These are phyloP conservation scores for Penicillium herquei DNA, from an alignment of 495 filamentous ascomycete genomes.

Conservation along the genomic window DNA sequence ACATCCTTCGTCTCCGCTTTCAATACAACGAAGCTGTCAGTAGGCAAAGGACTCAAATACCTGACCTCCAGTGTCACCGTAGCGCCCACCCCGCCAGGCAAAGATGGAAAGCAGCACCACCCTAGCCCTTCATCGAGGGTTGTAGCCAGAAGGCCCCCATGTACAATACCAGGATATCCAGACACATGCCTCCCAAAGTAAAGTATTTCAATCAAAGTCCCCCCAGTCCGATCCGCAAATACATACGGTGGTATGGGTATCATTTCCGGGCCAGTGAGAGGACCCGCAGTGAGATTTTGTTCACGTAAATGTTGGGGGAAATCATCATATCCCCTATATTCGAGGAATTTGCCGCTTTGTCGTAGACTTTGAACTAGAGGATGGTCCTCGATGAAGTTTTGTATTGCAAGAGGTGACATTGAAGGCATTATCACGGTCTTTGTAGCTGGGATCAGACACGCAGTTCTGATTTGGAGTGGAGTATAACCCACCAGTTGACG, in stretches of 20 bases:
- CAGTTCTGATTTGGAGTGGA: too few relatives aligned
- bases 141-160: conserved; percentile 84
- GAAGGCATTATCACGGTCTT: not conserved
- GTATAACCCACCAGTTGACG: too few relatives aligned
- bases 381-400: not conserved
- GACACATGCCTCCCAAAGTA: conserved; percentile 77
- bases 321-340: conserved; percentile 77
- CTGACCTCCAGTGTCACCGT: conserved; percentile 71
- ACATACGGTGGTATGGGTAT: conserved; percentile 75
- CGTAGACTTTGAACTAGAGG: not conserved
- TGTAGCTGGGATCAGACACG: too few relatives aligned
- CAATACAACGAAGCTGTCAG: conserved; percentile 70
- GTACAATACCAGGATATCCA: conserved; percentile 84
- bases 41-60: conserved; percentile 53
- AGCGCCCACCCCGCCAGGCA: conserved; percentile 81
- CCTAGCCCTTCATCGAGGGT: conserved; percentile 85
- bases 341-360: not conserved
- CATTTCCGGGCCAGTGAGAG: conserved; percentile 65
- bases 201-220: conserved; percentile 49
- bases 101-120: conserved; percentile 78
- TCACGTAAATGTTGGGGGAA: conserved; percentile 60
- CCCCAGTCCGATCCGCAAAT: conserved; percentile 56
- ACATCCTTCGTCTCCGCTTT: conserved; percentile 75
- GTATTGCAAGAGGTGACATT: not conserved
- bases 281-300: conserved; percentile 76